phyloP scores from a whole-genome alignment of 345 rosid genomes.

The Salix caprea region DNA sequence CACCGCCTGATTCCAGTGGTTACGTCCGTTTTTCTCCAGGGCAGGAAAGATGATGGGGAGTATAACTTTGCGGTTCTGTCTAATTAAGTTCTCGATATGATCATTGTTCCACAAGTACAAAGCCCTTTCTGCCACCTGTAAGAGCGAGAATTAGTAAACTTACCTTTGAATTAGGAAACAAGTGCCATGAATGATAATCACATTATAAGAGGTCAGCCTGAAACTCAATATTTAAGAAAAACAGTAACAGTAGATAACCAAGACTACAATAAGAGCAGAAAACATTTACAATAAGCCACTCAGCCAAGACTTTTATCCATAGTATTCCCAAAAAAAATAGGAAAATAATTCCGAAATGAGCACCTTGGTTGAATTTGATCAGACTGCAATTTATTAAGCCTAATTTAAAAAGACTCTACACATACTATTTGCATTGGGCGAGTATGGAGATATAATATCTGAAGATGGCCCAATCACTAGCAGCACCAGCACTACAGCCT shows the following conservation, averaged over 20 bases:
- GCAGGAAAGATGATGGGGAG: slow-evolving; percentile 61
- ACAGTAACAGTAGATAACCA: background rate
- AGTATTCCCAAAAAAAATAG: background rate
- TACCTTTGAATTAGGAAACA: background rate
- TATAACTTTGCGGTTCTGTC: slow-evolving; percentile 48
- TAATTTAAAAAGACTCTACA: too few species aligned
- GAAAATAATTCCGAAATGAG: background rate
- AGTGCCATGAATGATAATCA: background rate
- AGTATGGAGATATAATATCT: background rate
- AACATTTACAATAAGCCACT: background rate
- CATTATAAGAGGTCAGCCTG: background rate
- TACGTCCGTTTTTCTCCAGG: slow-evolving; percentile 47
- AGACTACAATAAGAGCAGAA: background rate
- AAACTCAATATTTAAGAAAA: background rate
- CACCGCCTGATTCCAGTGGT: slow-evolving; percentile 69
- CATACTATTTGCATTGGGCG: background rate
- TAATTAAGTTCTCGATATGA: slow-evolving; percentile 60
- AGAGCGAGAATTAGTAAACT: slow-evolving; percentile 6
- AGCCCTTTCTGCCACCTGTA: slow-evolving; percentile 75
- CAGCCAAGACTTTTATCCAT: background rate
- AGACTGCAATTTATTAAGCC: too few species aligned
- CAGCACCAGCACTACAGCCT: background rate
- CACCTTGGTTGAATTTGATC: background rate
- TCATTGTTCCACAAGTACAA: slow-evolving; percentile 71
- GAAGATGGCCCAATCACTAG: background rate